Conservation (phyloP, 202 grass and related monocot species). For the Carex arenaria region DNA sequence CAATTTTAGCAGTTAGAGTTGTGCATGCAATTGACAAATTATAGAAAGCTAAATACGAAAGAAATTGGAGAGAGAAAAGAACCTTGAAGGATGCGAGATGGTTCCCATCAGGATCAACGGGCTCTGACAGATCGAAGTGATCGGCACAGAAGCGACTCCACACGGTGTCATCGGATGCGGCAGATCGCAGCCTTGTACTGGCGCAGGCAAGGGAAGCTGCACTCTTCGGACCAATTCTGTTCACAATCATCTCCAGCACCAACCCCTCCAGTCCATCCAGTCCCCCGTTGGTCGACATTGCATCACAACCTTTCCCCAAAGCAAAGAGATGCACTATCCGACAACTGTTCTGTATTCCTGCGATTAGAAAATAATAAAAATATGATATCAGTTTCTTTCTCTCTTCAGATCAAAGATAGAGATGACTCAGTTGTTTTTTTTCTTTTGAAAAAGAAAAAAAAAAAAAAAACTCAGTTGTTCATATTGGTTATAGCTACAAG, state of each 20-base stretch:
- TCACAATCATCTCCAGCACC: slow-evolving; percentile 59
- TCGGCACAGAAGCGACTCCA: slow-evolving; percentile 73
- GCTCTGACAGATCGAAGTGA: slow-evolving; percentile 49
- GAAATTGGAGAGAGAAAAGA: neutral
- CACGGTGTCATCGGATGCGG: slow-evolving; percentile 41
- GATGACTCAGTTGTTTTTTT: too few species aligned
- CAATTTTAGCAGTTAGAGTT: neutral
- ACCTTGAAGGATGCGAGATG: slow-evolving; percentile 79
- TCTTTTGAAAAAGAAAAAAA: too few species aligned
- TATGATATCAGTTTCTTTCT: too few species aligned
- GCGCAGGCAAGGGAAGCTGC: slow-evolving; percentile 56
- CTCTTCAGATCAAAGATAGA: too few species aligned
- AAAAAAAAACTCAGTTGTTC: too few species aligned
- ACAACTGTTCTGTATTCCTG: too few species aligned
- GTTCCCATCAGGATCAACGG: slow-evolving; percentile 50
- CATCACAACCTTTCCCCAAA: neutral
- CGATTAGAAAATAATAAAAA: too few species aligned
- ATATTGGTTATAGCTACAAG: too few species aligned
- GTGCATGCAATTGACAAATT: neutral
- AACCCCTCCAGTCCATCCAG: slow-evolving; percentile 49
- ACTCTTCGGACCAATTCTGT: slow-evolving; percentile 35
- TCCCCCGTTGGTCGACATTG: neutral
- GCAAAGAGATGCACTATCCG: too few species aligned
- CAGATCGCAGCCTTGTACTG: slow-evolving; percentile 44
- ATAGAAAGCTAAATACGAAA: neutral